Evolutionary conservation across 2,329 filamentous ascomycete species (phyloP).

Genomic region (Neophaeococcomyces mojaviensis): DNA sequence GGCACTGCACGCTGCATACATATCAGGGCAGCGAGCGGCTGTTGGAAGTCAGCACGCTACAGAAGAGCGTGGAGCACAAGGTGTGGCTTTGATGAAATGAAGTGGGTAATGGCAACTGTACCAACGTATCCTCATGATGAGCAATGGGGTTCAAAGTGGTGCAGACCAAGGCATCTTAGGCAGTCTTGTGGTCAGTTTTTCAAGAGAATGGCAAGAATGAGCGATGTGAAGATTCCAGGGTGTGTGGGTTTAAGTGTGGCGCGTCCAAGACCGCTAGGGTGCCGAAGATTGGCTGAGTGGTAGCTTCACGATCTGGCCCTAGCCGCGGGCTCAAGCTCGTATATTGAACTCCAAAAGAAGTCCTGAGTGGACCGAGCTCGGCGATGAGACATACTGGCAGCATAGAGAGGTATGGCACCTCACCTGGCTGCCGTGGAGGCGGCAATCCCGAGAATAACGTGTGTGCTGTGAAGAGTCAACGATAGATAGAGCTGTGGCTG

Average conservation of each 20-base stretch:
- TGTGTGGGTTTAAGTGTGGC: slow-evolving; percentile 3
- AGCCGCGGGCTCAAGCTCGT: slow-evolving; percentile 1
- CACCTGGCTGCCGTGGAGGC: too few relatives aligned
- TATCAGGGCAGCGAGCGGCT: slow-evolving; percentile 1
- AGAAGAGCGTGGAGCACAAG: background rate
- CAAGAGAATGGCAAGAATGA: slow-evolving; percentile 4
- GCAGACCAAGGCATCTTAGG: slow-evolving; percentile 1
- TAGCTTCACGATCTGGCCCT: background rate
- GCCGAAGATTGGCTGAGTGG: slow-evolving; percentile 2
- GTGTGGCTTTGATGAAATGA: slow-evolving; percentile 3
- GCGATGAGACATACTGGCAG: background rate
- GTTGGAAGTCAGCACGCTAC: background rate
- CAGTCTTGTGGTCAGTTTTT: background rate
- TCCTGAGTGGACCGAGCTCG: slow-evolving; percentile 1
- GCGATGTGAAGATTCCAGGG: slow-evolving; percentile 7
- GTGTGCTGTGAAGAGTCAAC: too few relatives aligned
- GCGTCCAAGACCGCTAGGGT: background rate
- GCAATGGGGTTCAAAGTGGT: background rate
- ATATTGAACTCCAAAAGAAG: background rate
- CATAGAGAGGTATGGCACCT: background rate
- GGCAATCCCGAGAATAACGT: too few relatives aligned
- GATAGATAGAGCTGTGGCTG: background rate
- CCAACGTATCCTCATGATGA: background rate
- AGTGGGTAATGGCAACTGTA: background rate
- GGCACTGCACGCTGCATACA: background rate